These are phyloP conservation scores for Teunomyces kruisii DNA, from an alignment of 805 yeast genomes.

Conservation along the genomic window DNA sequence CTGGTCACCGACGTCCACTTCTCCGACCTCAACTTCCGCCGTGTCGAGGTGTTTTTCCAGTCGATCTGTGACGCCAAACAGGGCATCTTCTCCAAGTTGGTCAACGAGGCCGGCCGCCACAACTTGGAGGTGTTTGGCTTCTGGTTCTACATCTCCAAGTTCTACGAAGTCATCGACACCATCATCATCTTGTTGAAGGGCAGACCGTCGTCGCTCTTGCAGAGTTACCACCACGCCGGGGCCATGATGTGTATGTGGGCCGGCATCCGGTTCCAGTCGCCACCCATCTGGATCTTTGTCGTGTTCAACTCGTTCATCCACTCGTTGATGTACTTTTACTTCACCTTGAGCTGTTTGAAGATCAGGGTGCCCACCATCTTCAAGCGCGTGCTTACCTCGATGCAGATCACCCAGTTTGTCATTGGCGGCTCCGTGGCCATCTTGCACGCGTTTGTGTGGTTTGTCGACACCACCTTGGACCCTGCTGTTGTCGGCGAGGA, in stretches of 20 bases:
- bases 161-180: constrained; percentile 71
- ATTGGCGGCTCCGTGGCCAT: constrained; percentile 70
- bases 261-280: constrained; percentile 65
- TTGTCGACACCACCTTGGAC: constrained; percentile 43
- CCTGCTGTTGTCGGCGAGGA: constrained; percentile 23
- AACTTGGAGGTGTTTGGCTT: constrained; percentile 59
- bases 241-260: constrained; percentile 85
- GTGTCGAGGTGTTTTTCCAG: constrained; percentile 53
- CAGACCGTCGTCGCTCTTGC: constrained; percentile 61
- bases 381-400: constrained; percentile 60
- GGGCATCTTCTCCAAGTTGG: constrained; percentile 51
- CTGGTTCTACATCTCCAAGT: constrained; percentile 68
- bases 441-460: constrained; percentile 59
- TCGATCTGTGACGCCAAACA: constrained; percentile 58
- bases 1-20: neutral
- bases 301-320: constrained; percentile 79
- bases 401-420: constrained; percentile 69
- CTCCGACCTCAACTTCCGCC: neutral
- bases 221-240: constrained; percentile 76
- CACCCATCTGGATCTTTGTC: constrained; percentile 80
- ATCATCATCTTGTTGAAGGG: constrained; percentile 67
- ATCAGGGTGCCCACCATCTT: constrained; percentile 55
- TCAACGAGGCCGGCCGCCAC: constrained; percentile 17
- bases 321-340: constrained; percentile 71
- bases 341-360: constrained; percentile 57